phyloP scores from a whole-genome alignment of 192 early-diverging fungal genomes.

The Coemansia sp. region DNA sequence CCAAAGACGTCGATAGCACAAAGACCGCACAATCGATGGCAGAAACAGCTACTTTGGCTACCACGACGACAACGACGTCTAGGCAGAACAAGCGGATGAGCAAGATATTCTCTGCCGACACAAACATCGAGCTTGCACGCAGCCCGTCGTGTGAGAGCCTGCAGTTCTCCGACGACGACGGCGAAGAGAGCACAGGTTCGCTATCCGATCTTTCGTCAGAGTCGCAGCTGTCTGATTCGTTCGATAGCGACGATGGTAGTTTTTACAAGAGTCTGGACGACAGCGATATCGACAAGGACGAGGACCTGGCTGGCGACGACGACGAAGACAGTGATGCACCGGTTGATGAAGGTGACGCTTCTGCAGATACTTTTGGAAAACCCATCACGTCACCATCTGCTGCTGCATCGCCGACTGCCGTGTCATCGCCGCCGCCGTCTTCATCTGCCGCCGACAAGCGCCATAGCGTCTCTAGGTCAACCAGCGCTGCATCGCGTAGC shows the following conservation, averaged over 20 bases:
- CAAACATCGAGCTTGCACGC: slow-evolving; percentile 13
- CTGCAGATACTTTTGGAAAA: slow-evolving; percentile 10
- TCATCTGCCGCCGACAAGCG: slow-evolving; percentile 19
- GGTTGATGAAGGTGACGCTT: neutral
- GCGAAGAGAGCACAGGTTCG: slow-evolving; percentile 20
- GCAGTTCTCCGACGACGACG: slow-evolving; percentile 45
- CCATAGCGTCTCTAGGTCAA: slow-evolving; percentile 23
- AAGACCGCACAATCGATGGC: neutral
- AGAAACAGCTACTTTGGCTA: neutral
- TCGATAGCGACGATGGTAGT: slow-evolving; percentile 41
- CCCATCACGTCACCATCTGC: neutral
- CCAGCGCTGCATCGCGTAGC: slow-evolving; percentile 18
- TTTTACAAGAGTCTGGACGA: slow-evolving; percentile 47
- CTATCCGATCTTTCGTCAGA: slow-evolving; percentile 30
- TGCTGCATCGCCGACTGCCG: neutral
- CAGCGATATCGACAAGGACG: slow-evolving; percentile 39
- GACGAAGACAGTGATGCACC: slow-evolving; percentile 19
- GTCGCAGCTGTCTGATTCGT: slow-evolving; percentile 32
- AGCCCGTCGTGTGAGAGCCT: slow-evolving; percentile 36
- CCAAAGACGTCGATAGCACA: neutral
- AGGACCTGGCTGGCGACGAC: slow-evolving; percentile 40
- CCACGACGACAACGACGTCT: neutral
- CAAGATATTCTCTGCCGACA: slow-evolving; percentile 18
- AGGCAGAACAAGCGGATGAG: slow-evolving; percentile 27
- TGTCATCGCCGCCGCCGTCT: too few relatives aligned